Conservation (phyloP, 1,139 yeast genomes). For the Geotrichum carabidarum region DNA sequence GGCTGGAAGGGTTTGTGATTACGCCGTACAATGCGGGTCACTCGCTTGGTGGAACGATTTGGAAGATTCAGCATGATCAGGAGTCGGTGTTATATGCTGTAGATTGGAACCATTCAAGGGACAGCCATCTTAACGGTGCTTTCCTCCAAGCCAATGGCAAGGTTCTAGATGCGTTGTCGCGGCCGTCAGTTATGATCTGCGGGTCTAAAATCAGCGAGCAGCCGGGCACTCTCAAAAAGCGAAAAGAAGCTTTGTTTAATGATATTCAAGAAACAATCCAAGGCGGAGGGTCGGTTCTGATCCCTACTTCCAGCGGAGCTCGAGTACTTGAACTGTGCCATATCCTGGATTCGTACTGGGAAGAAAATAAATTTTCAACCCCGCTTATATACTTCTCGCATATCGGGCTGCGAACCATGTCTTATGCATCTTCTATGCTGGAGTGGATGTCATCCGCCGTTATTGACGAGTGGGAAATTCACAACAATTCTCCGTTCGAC, state of each 20-base stretch:
- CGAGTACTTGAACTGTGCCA: conserved; percentile 76
- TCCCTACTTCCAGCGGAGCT: conserved; percentile 83
- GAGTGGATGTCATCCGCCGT: conserved; percentile 92
- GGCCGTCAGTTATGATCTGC: conserved; percentile 84
- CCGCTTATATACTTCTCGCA: conserved; percentile 75
- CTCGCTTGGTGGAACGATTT: conserved; percentile 84
- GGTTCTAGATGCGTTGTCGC: conserved; percentile 57
- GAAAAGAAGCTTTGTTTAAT: conserved; percentile 54
- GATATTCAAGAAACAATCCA: conserved; percentile 63
- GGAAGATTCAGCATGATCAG: conserved; percentile 69
- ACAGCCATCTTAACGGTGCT: conserved; percentile 78
- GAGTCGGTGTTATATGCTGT: conserved; percentile 85
- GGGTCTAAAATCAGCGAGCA: conserved; percentile 64
- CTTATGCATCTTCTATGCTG: conserved; percentile 80
- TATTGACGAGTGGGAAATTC: conserved; percentile 74
- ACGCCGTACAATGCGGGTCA: conserved; percentile 93
- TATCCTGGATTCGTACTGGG: conserved; percentile 57
- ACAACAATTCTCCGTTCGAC: conserved; percentile 64
- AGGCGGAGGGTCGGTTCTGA: conserved; percentile 67
- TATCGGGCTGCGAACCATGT: conserved; percentile 72
- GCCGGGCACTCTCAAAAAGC: conserved; percentile 55
- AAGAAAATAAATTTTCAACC: conserved; percentile 45
- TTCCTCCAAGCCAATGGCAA: conserved; percentile 51
- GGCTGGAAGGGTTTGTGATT: conserved; percentile 58
- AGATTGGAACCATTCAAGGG: conserved; percentile 92